Conservation (phyloP, 2,329 filamentous ascomycete genomes). For the Pseudogymnoascus sp. region DNA sequence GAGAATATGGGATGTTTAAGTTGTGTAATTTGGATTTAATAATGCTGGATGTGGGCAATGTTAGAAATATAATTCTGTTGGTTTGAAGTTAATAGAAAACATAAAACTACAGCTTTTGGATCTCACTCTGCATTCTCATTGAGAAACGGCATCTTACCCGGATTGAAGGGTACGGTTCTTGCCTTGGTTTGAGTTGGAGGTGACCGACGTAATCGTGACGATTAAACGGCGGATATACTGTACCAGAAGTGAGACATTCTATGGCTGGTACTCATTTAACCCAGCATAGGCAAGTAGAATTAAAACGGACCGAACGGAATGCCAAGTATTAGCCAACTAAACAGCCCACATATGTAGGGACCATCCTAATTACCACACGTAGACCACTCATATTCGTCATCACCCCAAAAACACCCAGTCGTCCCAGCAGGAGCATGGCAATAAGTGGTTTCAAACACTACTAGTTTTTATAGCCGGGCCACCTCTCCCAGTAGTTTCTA, state of each 20-base stretch:
- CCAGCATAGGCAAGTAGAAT: neutral
- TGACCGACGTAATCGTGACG: slow-evolving; percentile 2
- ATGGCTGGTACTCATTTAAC: no score
- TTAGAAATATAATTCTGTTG: neutral
- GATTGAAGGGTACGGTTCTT: neutral
- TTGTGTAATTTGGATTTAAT: slow-evolving; percentile 5
- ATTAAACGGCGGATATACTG: neutral
- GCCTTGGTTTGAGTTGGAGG: neutral
- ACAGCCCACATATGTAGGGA: neutral
- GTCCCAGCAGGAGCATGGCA: neutral
- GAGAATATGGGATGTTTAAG: neutral
- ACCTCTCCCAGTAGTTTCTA: slow-evolving; percentile 13
- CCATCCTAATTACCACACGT: neutral
- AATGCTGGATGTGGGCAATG: neutral
- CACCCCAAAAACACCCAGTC: neutral
- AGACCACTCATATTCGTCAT: neutral
- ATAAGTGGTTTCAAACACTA: slow-evolving; percentile 3
- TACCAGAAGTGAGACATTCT: neutral
- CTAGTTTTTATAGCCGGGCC: neutral
- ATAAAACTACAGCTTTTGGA: neutral
- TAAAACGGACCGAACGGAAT: neutral
- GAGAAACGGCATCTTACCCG: neutral
- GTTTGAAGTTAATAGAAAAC: neutral
- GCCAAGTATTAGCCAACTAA: neutral
- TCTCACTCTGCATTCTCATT: neutral